These are phyloP conservation scores for Ophiostoma australiae DNA, from an alignment of 2,329 filamentous ascomycete species.

Conservation along the genomic window DNA sequence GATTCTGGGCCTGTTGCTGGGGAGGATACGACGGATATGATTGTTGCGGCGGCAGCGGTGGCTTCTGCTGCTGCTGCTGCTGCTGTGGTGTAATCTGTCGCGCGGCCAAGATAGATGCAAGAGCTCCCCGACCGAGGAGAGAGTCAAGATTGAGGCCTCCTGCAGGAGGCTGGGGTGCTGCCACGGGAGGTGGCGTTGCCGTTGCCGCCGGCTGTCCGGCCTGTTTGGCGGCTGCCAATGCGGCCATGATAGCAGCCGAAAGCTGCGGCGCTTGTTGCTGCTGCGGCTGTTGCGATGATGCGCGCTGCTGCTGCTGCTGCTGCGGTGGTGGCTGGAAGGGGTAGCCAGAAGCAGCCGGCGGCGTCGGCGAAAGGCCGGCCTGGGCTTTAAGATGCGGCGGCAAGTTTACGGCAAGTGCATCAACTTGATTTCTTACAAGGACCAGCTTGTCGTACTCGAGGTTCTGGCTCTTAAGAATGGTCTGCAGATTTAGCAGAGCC, in stretches of 20 bases:
- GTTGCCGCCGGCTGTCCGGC: slow-evolving; percentile 24
- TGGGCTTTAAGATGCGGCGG: slow-evolving; percentile 42
- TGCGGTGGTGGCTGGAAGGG: slow-evolving; percentile 30
- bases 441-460: slow-evolving; percentile 76
- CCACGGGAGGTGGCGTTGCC: slow-evolving; percentile 20
- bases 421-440: slow-evolving; percentile 79
- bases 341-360: slow-evolving; percentile 30
- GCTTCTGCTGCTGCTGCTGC: slow-evolving; percentile 44
- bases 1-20: slow-evolving; percentile 35
- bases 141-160: slow-evolving; percentile 50
- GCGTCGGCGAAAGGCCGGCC: slow-evolving; percentile 32
- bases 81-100: slow-evolving; percentile 37
- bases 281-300: slow-evolving; percentile 30
- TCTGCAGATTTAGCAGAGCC: slow-evolving; percentile 80
- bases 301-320: slow-evolving; percentile 30
- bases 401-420: slow-evolving; percentile 65
- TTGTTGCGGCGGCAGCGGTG: slow-evolving; percentile 42
- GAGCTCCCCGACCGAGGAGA: slow-evolving; percentile 54
- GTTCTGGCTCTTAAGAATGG: slow-evolving; percentile 69
- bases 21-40: slow-evolving; percentile 37
- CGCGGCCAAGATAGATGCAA: slow-evolving; percentile 52
- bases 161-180: slow-evolving; percentile 27
- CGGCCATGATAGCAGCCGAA: slow-evolving; percentile 25
- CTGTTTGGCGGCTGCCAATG: slow-evolving; percentile 31
- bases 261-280: slow-evolving; percentile 26